Evolutionary conservation across 1,284 basidiomycete species (phyloP).

Genomic region (Lentinus polychrous): DNA sequence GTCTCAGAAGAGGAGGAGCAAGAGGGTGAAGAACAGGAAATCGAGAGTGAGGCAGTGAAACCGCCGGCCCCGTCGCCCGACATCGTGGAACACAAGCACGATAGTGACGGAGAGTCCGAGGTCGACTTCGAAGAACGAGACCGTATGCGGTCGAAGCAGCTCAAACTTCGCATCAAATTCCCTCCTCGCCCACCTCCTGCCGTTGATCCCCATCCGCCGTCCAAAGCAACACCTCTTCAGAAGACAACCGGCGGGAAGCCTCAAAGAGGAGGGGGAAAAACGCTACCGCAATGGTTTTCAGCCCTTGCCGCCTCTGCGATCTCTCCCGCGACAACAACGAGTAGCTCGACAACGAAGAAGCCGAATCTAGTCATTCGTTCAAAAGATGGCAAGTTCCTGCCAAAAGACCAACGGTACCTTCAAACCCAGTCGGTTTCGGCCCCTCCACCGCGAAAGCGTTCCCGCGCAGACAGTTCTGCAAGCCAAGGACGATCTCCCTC

Average conservation of each 20-base stretch:
- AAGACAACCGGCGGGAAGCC: background rate
- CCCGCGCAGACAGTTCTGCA: slow-evolving; percentile 11
- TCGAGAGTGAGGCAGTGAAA: slow-evolving; percentile 5
- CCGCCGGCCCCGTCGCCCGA: slow-evolving; percentile 5
- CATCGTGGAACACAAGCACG: slow-evolving; percentile 8
- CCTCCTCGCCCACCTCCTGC: slow-evolving; percentile 17
- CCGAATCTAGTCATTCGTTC: slow-evolving; percentile 10
- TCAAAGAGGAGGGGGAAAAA: background rate
- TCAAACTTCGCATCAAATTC: slow-evolving; percentile 35
- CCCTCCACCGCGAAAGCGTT: slow-evolving; percentile 17
- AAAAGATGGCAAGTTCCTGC: slow-evolving; percentile 14
- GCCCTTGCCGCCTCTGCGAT: background rate
- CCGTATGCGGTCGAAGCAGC: slow-evolving; percentile 22
- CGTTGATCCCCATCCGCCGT: background rate
- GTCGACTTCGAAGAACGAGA: slow-evolving; percentile 20
- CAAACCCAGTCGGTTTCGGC: slow-evolving; percentile 7
- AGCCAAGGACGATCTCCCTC: slow-evolving; percentile 3
- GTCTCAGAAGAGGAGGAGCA: background rate
- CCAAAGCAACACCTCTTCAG: background rate
- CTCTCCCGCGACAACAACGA: background rate
- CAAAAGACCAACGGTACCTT: slow-evolving; percentile 14
- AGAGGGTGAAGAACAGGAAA: slow-evolving; percentile 9
- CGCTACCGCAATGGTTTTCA: background rate
- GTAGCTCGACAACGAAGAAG: background rate
- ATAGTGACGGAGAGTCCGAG: slow-evolving; percentile 24